These are phyloP conservation scores for Dimocarpus longan DNA, from an alignment of 345 rosid species.

Conservation along the genomic window DNA sequence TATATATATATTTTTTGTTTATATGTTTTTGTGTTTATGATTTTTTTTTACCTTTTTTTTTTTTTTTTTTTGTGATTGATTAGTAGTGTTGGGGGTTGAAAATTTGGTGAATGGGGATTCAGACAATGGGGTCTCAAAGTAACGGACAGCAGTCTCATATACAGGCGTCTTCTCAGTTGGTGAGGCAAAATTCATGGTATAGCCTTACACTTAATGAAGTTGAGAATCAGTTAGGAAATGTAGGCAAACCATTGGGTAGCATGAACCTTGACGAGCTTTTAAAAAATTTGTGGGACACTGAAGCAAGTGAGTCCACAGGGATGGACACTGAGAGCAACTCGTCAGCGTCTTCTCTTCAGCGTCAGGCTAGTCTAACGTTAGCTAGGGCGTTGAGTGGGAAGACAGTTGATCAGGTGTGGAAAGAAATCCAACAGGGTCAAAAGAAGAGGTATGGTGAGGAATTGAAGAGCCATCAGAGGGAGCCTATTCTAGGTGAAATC, in stretches of 20 bases:
- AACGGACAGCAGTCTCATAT: constrained; percentile 44
- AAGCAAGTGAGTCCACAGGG: constrained; percentile 34
- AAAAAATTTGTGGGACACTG: constrained; percentile 45
- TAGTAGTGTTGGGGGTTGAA: not conserved
- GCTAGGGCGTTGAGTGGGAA: constrained; percentile 56
- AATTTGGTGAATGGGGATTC: constrained; percentile 57
- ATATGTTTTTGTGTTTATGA: not conserved
- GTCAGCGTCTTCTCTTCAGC: constrained; percentile 38
- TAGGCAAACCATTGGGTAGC: constrained; percentile 55
- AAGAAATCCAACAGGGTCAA: constrained; percentile 53
- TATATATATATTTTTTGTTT: not conserved
- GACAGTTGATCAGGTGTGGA: constrained; percentile 68
- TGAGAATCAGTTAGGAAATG: constrained; percentile 41
- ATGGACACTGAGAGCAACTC: constrained; percentile 25
- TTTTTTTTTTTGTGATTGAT: not conserved
- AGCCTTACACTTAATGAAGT: constrained; percentile 51
- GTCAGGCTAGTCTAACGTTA: constrained; percentile 47
- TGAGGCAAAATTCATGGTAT: constrained; percentile 51
- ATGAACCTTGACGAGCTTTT: constrained; percentile 69
- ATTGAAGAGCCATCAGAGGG: constrained; percentile 32
- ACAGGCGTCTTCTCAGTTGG: constrained; percentile 33
- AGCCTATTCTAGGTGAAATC: constrained; percentile 42
- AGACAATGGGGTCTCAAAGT: constrained; percentile 56
- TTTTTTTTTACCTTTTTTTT: constrained; percentile 6
- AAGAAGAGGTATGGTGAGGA: constrained; percentile 44